Base-by-base conservation (phyloP, 2,329 filamentous ascomycete genomes). In the Leptosphaerulina australis region DNA sequence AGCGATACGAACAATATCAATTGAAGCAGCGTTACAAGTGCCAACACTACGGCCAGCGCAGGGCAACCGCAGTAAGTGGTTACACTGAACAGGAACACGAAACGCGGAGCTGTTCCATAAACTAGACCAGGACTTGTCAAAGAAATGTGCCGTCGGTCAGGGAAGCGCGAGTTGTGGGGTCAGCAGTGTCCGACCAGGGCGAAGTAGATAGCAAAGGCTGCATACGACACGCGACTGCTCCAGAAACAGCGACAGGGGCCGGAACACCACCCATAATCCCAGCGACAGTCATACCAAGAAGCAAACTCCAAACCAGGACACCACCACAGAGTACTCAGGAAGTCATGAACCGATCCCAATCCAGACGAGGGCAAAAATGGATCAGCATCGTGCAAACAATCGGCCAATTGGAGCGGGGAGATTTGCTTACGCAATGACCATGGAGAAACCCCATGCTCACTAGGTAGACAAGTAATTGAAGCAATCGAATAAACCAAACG, bases 1-100 rank as follows among this genome's bases (percentile, higher is more conserved):
- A 60, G 38, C 31, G 45, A 58, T 60, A 56, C 17, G 49, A 58
- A 46, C 33, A 55, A 54, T 48, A 31, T 29, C 35, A 40, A 22
- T 39, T 55, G 26, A 44, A 55, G 44, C 35, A 55, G 47, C 50
- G 43, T 45, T 62, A 54, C 17, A 52, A 59, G 46, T 58, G 37
- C 56, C 20, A 59, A 49, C 51, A 47, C 38, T 56, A 55, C 24
- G 43, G 51, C 54, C 24, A 62, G 43, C 55, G 44, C 40, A 55
- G 59, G 56, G 56, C 45, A 54, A 24, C 40, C 55, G 55, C 25
- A 47, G 52, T 46, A 47, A 52, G 39, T 46, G 44, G 44, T 44
- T 58, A 55, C 40, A 53, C 34, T 37, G 48, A 47, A 35, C 43
- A 55, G 25, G 24, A 49, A 24, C 47, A 55, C 47, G 34, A 46